Base-by-base conservation (phyloP, 345 rosid genomes). In the Noccaea caerulescens region DNA sequence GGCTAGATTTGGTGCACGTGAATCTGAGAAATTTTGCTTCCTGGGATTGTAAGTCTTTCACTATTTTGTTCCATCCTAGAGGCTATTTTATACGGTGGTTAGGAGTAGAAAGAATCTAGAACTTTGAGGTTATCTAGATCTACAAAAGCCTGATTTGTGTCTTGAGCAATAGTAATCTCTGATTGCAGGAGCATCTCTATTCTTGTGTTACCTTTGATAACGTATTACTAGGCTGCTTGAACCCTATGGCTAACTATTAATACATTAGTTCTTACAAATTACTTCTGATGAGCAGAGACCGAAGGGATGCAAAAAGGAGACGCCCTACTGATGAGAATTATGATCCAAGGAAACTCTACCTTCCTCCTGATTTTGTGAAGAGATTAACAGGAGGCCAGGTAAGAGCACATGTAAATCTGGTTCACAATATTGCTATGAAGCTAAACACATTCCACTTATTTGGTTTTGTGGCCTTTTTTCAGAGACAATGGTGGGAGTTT, bases 401-500 rank as follows among this genome's bases (percentile, higher is more conserved):
- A 79, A 71, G 57, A 58, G 70, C 52, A 50, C 54, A 54, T 36
- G 37, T 8, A 59, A 20, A 12, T 78, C 51, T 30, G 37, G 14
- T 34, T 73, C 66, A 49, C 20, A 47, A 66, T 72, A 56, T 32
- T 53, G 50, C 73, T 30, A 46, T 73, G 66, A 59, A 62, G 42
- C 13, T 60, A 68, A 42, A 33, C 5, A 6, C 8, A 23, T 41
- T 57, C 68, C n/a, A 66, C 55, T 61, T 59, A 71, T 66, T 57
- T 61, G 66, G 54, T 76, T 62, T 20, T 14, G 69, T 46, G 58
- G 30, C 68, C 30, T 23, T 46, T 62, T 27, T 74, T 47, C 90
- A 94, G 98, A 89, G 87, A 79, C 98, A 94, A 87, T 94, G 99
- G 99, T 94, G 99, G 99, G 99, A 94, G 72, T 91, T 91, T 68